A percentile compares a stretch with the other conserved stretches of the same genome.
Evolutionary conservation across 305 asterid genomes (phyloP).

Genomic region (Lippia alba): DNA sequence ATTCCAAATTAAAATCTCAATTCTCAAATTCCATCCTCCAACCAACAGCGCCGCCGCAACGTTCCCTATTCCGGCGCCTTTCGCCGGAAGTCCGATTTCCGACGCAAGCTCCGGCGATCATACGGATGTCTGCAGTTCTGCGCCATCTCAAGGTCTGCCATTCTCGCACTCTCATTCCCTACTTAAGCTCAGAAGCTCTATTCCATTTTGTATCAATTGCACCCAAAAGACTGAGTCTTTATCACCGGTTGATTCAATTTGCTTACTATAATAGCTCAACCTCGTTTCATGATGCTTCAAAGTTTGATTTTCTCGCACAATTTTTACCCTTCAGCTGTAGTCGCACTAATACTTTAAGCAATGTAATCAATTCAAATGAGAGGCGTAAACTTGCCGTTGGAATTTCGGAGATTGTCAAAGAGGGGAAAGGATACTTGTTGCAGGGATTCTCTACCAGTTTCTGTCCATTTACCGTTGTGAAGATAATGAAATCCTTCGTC

Average conservation of each 20-base stretch:
- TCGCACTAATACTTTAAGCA: slow-evolving; percentile 30
- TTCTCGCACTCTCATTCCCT: slow-evolving; percentile 40
- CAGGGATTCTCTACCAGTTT: slow-evolving; percentile 53
- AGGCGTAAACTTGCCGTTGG: slow-evolving; percentile 73
- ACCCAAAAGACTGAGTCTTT: slow-evolving; percentile 28
- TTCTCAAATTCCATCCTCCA: too few species aligned
- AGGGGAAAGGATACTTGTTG: slow-evolving; percentile 46
- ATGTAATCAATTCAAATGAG: slow-evolving; percentile 66
- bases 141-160: slow-evolving; percentile 58
- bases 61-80: slow-evolving; percentile 47
- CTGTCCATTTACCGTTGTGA: slow-evolving; percentile 60
- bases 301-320: slow-evolving; percentile 65
- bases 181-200: slow-evolving; percentile 42
- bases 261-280: slow-evolving; percentile 43
- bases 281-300: slow-evolving; percentile 26
- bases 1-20: background rate
- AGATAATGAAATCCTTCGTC: slow-evolving; percentile 63
- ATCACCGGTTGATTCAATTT: slow-evolving; percentile 34
- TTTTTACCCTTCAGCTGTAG: slow-evolving; percentile 56
- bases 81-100: slow-evolving; percentile 52
- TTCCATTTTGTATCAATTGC: slow-evolving; percentile 33
- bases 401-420: slow-evolving; percentile 64
- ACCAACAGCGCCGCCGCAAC: background rate
- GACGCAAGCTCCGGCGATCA: slow-evolving; percentile 49
- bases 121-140: slow-evolving; percentile 66